Base-by-base conservation (phyloP, 805 yeast genomes). In the Spathaspora passalidarum region DNA sequence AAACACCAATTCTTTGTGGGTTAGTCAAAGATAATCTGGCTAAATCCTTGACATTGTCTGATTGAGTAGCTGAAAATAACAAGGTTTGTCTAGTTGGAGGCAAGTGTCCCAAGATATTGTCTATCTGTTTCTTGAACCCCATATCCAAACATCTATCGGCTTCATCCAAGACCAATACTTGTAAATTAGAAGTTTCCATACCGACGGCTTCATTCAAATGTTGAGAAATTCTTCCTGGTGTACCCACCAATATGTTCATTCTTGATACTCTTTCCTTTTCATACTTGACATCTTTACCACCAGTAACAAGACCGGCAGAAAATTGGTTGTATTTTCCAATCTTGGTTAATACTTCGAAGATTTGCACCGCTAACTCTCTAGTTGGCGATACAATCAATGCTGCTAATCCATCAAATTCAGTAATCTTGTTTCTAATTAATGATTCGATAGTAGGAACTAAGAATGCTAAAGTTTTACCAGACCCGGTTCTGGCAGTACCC, bases 101-200 rank as follows among this genome's bases (percentile, higher is more conserved):
- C 49, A 90, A 68, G 61, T 86, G 88, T 40, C 80, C 78, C 21
- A 90, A 67, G 44, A 90, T 90, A 23, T 84, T 85, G 61, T 91
- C 96, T 49, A 90, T 66, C 38, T 94, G 86, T 55, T 80, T 80
- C 60, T 82, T 83, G 74, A 90, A 90, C 6, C 97, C 97, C 96
- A 91, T 88, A 65, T 90, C 97, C 56, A 90, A 69, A 56, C 94
- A 88, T 54, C 97, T 73, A 60, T 90, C 97, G 0, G 97, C 97
- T 64, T 90, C 97, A 63, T 90, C 97, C 43, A 90, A 65, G 2
- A 90, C 90, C 38, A 90, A 67, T 60, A 85, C 78, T 63, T 90
- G 92, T 49, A 90, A 66, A 59, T 87, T 88, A 18, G 82, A 72
- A 8, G 85, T 69, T 55, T 85, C 91, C 62, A 90, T 77, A 1